phyloP scores from a whole-genome alignment of 345 rosid genomes.

The Geranium rotundifolium region DNA sequence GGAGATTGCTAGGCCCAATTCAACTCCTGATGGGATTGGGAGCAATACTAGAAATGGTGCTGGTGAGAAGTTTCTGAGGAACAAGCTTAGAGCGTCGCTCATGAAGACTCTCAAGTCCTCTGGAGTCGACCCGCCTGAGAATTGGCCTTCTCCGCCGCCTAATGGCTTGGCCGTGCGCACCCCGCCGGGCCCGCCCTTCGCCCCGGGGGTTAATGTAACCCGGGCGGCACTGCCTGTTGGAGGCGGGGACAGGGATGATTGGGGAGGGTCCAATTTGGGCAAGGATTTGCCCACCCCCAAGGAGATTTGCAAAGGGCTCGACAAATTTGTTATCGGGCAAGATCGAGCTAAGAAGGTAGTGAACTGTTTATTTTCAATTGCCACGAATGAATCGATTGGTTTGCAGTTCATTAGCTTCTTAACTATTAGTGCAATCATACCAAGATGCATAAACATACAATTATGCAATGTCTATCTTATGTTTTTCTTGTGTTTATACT shows the following conservation, averaged over 20 bases:
- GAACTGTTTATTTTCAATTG: neutral
- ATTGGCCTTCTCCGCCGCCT: slow-evolving; percentile 45
- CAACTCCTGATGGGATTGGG: neutral
- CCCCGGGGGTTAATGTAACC: slow-evolving; percentile 47
- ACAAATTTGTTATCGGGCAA: slow-evolving; percentile 86
- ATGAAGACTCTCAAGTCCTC: slow-evolving; percentile 69
- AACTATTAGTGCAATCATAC: neutral
- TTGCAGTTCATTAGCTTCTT: neutral
- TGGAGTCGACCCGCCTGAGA: slow-evolving; percentile 60
- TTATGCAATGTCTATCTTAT: neutral
- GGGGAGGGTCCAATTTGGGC: slow-evolving; percentile 89
- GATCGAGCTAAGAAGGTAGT: slow-evolving; percentile 67
- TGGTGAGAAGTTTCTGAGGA: slow-evolving; percentile 20
- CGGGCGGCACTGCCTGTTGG: slow-evolving; percentile 30
- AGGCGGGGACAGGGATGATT: slow-evolving; percentile 24
- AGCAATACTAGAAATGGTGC: slow-evolving; percentile 1
- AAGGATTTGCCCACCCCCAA: slow-evolving; percentile 88
- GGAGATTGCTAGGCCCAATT: slow-evolving; percentile 51
- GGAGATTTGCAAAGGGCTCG: slow-evolving; percentile 79
- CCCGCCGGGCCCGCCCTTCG: slow-evolving; percentile 68
- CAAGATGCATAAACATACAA: neutral
- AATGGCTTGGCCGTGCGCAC: slow-evolving; percentile 51
- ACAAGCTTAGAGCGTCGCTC: slow-evolving; percentile 43
- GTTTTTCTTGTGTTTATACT: neutral
- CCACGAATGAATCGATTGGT: no score